Percentiles rank a stretch among this genome's conserved stretches.
phyloP scores from a whole-genome alignment of 495 filamentous ascomycete species.

The Massariosphaeria phaeospora region DNA sequence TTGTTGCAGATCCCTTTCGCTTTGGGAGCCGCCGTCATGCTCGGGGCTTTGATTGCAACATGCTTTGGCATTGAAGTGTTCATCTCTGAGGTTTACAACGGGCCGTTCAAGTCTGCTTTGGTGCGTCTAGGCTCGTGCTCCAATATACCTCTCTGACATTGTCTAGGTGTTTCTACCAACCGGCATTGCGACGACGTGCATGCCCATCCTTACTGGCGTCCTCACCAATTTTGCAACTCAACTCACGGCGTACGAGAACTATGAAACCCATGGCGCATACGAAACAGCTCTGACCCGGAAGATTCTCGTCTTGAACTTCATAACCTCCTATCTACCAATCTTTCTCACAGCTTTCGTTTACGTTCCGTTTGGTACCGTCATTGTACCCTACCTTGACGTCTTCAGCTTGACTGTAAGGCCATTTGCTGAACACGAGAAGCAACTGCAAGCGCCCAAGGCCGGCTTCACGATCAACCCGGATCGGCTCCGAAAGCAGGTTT shows the following conservation, averaged over 20 bases:
- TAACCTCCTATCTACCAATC: slow-evolving; percentile 90
- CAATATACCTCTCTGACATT: slow-evolving; percentile 6
- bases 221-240: slow-evolving; percentile 71
- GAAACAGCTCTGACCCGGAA: slow-evolving; percentile 80
- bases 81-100: slow-evolving; percentile 87
- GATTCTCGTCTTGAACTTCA: slow-evolving; percentile 93
- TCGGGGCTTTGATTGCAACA: slow-evolving; percentile 76
- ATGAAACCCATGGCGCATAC: slow-evolving; percentile 76
- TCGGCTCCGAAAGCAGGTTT: slow-evolving; percentile 82
- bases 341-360: slow-evolving; percentile 95
- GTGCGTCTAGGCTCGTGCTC: slow-evolving; percentile 46
- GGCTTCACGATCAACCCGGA: slow-evolving; percentile 77
- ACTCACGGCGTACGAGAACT: slow-evolving; percentile 86
- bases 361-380: slow-evolving; percentile 80
- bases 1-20: slow-evolving; percentile 87
- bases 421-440: slow-evolving; percentile 66
- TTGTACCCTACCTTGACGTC: slow-evolving; percentile 86
- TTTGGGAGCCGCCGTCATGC: slow-evolving; percentile 57
- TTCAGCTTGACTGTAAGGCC: slow-evolving; percentile 72
- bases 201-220: slow-evolving; percentile 72
- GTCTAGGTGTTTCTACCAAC: slow-evolving; percentile 80
- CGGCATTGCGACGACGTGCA: slow-evolving; percentile 69
- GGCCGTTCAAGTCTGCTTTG: slow-evolving; percentile 78
- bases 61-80: slow-evolving; percentile 97
- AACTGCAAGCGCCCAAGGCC: slow-evolving; percentile 53